Conservation (phyloP, 441 rosid genomes). For the Biscutella laevigata region DNA sequence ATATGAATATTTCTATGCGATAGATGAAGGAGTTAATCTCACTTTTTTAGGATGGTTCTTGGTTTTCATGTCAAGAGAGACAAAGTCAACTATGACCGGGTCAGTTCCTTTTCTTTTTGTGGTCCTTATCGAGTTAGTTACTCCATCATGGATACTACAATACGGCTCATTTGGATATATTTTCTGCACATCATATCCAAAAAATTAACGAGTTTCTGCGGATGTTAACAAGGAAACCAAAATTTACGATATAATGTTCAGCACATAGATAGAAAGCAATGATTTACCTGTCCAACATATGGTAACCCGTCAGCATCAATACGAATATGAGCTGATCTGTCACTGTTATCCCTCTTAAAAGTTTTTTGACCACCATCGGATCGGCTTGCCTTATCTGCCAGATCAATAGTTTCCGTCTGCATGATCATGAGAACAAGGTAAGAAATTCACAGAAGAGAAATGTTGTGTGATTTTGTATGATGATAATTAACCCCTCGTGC, state of each 20-base stretch:
- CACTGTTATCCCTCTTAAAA: slow-evolving; percentile 49
- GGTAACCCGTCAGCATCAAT: slow-evolving; percentile 96
- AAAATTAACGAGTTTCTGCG: slow-evolving; percentile 4
- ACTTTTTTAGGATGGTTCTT: slow-evolving; percentile 72
- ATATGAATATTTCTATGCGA: not conserved
- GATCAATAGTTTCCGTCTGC: slow-evolving; percentile 87
- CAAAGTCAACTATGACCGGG: slow-evolving; percentile 68
- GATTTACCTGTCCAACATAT: slow-evolving; percentile 74
- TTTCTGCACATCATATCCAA: slow-evolving; percentile 40
- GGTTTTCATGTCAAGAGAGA: slow-evolving; percentile 69
- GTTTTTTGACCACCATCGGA: slow-evolving; percentile 34
- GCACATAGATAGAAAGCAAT: slow-evolving; percentile 3
- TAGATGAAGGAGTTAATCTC: slow-evolving; percentile 12
- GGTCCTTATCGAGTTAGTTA: slow-evolving; percentile 33
- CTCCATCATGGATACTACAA: slow-evolving; percentile 55
- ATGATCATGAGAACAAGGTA: slow-evolving; percentile 7
- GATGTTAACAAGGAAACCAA: slow-evolving; percentile 2
- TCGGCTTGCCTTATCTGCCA: slow-evolving; percentile 49
- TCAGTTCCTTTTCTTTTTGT: slow-evolving; percentile 62
- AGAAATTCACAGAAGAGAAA: not conserved
- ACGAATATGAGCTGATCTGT: slow-evolving; percentile 39
- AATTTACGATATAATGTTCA: not conserved
- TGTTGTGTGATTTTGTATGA: not conserved
- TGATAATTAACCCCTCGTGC: not conserved
- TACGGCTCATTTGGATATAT: slow-evolving; percentile 62